Percentiles rank a stretch among this genome's conserved stretches.
Conservation (phyloP, 1,139 yeast genomes). For the Zygoascus hellenicus region DNA sequence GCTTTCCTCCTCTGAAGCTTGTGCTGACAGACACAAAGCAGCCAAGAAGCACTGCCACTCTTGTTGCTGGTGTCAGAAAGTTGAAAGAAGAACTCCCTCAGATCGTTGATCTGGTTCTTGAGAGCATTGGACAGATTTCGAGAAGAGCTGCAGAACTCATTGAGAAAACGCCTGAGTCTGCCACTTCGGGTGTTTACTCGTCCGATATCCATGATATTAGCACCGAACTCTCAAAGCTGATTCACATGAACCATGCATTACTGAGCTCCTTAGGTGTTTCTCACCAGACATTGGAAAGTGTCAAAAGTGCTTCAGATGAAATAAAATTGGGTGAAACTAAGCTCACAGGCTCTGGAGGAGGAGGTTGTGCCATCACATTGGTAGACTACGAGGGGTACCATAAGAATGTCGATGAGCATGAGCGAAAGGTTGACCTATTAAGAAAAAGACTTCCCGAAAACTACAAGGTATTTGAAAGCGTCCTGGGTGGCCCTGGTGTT, state of each 20-base stretch:
- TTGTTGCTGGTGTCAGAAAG: slow-evolving; percentile 71
- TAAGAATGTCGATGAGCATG: slow-evolving; percentile 30
- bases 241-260: slow-evolving; percentile 85
- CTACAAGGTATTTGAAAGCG: slow-evolving; percentile 74
- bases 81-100: slow-evolving; percentile 49
- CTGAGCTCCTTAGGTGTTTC: slow-evolving; percentile 85
- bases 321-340: slow-evolving; percentile 77
- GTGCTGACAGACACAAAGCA: slow-evolving; percentile 78
- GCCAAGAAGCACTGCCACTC: slow-evolving; percentile 79
- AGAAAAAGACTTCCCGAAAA: slow-evolving; percentile 41
- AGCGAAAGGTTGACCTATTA: slow-evolving; percentile 36
- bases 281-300: slow-evolving; percentile 77
- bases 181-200: slow-evolving; percentile 6
- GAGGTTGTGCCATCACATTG: slow-evolving; percentile 94
- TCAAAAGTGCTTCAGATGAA: slow-evolving; percentile 58
- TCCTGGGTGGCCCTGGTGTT: slow-evolving; percentile 86
- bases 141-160: slow-evolving; percentile 54
- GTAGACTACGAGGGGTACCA: slow-evolving; percentile 45
- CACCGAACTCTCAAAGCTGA: slow-evolving; percentile 48
- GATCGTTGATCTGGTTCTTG: slow-evolving; percentile 54
- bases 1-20: slow-evolving; percentile 69
- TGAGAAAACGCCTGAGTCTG: not conserved
- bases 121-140: slow-evolving; percentile 43
- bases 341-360: slow-evolving; percentile 98
- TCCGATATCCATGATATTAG: not conserved